Percentiles rank a stretch among this genome's conserved stretches.
phyloP scores from a whole-genome alignment of 1,284 basidiomycete species.

The Wolfiporia cocos region DNA sequence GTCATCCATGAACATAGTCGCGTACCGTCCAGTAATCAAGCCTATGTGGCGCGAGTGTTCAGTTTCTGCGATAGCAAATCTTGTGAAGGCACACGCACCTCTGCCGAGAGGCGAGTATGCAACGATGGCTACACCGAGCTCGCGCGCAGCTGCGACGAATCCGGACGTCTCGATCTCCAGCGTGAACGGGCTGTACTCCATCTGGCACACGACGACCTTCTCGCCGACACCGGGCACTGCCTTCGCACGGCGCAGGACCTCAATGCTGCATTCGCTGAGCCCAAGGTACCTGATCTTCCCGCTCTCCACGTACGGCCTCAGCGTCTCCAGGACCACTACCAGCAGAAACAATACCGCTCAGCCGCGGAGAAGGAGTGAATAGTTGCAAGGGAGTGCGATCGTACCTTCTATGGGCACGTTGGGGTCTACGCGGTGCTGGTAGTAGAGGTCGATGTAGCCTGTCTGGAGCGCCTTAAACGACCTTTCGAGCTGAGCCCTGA shows the following conservation, averaged over 20 bases:
- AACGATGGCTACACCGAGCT: constrained; percentile 25
- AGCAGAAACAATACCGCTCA: too few species aligned
- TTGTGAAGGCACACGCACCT: constrained; percentile 24
- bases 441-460: constrained; percentile 25
- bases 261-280: too few species aligned
- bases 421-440: constrained; percentile 24
- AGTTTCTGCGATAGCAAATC: background rate
- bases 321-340: background rate
- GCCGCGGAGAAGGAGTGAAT: too few species aligned
- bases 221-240: constrained; percentile 31
- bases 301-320: background rate
- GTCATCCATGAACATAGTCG: background rate
- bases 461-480: constrained; percentile 19
- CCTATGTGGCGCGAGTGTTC: background rate
- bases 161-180: constrained; percentile 26
- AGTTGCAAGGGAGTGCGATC: background rate
- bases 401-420: constrained; percentile 14
- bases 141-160: constrained; percentile 23
- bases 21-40: background rate
- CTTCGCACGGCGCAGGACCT: constrained; percentile 38
- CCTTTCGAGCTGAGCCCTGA: constrained; percentile 15
- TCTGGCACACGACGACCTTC: constrained; percentile 27
- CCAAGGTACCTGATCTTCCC: too few species aligned
- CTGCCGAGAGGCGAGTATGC: constrained; percentile 36
- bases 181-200: constrained; percentile 40